These are phyloP conservation scores for Lunasporangiospora selenospora DNA, from an alignment of 192 early-diverging fungal genomes.

Conservation along the genomic window DNA sequence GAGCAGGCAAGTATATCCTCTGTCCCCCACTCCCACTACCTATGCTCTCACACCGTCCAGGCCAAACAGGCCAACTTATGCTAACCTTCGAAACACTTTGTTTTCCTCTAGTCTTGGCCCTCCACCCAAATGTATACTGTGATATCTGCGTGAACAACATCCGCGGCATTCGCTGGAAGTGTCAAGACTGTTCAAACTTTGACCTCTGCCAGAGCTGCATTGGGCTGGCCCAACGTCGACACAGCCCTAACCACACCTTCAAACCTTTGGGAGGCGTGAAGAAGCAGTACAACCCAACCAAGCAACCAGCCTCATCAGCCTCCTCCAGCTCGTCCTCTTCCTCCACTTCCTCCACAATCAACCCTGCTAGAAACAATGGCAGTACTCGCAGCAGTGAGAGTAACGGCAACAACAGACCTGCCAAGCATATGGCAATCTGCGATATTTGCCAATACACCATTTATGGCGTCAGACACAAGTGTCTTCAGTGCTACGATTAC, in stretches of 20 bases:
- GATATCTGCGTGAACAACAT: slow-evolving; percentile 59
- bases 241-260: slow-evolving; percentile 32
- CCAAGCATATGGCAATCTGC: slow-evolving; percentile 49
- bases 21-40: neutral
- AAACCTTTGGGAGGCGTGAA: slow-evolving; percentile 5
- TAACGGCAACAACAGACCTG: too few species aligned
- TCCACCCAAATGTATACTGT: slow-evolving; percentile 57
- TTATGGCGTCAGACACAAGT: slow-evolving; percentile 64
- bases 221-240: slow-evolving; percentile 2
- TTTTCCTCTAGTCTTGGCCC: slow-evolving; percentile 4
- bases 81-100: neutral
- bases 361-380: too few species aligned
- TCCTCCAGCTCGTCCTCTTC: too few species aligned
- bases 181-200: slow-evolving; percentile 62
- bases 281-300: neutral
- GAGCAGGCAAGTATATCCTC: neutral
- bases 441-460: slow-evolving; percentile 64
- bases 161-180: slow-evolving; percentile 65
- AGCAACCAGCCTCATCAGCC: too few species aligned
- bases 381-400: too few species aligned
- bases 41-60: neutral
- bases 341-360: too few species aligned
- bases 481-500: slow-evolving; percentile 60
- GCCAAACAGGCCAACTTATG: neutral
- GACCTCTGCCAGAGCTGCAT: slow-evolving; percentile 59